Base-by-base conservation (phyloP, 2,329 filamentous ascomycete genomes). In the Ampelomyces quisqualis region DNA sequence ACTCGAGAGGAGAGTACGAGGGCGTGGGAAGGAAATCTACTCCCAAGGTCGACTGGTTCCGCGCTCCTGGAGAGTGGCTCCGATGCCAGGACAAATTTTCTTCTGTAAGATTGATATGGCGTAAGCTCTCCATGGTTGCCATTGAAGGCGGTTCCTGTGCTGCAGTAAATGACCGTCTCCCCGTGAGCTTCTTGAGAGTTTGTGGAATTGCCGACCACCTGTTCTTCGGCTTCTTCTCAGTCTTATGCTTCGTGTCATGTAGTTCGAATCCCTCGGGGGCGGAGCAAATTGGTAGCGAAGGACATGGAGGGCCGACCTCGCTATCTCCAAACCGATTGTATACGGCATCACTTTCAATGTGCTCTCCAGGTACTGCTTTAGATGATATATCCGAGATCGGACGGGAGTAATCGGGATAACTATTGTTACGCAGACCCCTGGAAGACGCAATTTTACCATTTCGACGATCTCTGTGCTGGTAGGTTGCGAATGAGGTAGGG, bases 401-500 rank as follows among this genome's bases (percentile, higher is more conserved):
- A 1, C 55, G 50, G 2, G 59, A 57, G 23, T 50, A 54, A 33
- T 58, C 60, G 7, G 57, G 53, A 17, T 55, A 55, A 39, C 48
- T 60, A 34, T 58, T 58, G 5, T 54, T 45, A 29, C 55, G 47
- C 9, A 58, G 38, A 2, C 58, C 57, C 38, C 59, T 44, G 5
- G 60, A 64, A 3, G 60, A 64, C 2, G 60, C 60, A 30, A 65
- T 61, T 40, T 57, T 62, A 20, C 42, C 53, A 13, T 50, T 54
- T 5, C 56, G 55, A 14, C 60, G 53, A n/a, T 54, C 49, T 20
- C 57, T 51, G 17, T 51, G 44, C 9, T 60, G 53, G 13, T 54
- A 54, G 15, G 52, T 48, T 29, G 53, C 55, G 43, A 57, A 62
- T 1, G 60, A 64, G 9, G 45, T 51, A 14, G 58, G 60, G 8